phyloP scores from a whole-genome alignment of 768 basidiomycete species.

The Hemileccinum impolitum region DNA sequence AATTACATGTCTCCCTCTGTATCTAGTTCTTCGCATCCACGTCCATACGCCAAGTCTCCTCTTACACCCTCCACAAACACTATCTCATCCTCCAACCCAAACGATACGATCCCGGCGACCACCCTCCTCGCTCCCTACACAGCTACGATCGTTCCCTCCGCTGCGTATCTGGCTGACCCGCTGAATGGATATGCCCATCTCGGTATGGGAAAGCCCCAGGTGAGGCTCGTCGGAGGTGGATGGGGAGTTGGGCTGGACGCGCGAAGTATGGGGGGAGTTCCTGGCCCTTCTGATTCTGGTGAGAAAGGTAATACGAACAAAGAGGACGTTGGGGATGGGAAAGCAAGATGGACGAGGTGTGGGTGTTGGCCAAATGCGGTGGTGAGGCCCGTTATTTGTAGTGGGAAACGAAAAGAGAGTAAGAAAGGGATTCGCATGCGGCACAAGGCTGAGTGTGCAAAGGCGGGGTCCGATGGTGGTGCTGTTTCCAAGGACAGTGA shows the following conservation, averaged over 20 bases:
- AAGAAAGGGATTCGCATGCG: slow-evolving; percentile 17
- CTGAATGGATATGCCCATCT: slow-evolving; percentile 83
- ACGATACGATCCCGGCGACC: slow-evolving; percentile 49
- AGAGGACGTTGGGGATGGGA: slow-evolving; percentile 37
- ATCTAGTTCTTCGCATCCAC: slow-evolving; percentile 20
- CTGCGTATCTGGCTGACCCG: slow-evolving; percentile 71
- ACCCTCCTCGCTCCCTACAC: slow-evolving; percentile 61
- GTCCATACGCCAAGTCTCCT: slow-evolving; percentile 23
- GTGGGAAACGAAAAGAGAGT: slow-evolving; percentile 15
- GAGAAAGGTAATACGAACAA: slow-evolving; percentile 11
- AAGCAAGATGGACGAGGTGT: slow-evolving; percentile 54
- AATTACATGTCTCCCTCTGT: slow-evolving; percentile 17
- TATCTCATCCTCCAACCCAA: slow-evolving; percentile 45
- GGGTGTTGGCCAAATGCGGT: slow-evolving; percentile 54
- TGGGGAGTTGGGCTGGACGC: slow-evolving; percentile 79
- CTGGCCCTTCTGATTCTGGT: slow-evolving; percentile 20
- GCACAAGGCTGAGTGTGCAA: slow-evolving; percentile 18
- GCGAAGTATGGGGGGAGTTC: slow-evolving; percentile 56
- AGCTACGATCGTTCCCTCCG: slow-evolving; percentile 61
- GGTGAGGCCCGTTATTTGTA: slow-evolving; percentile 42
- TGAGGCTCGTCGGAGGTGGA: slow-evolving; percentile 75
- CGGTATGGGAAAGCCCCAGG: slow-evolving; percentile 81
- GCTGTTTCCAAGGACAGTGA: neutral
- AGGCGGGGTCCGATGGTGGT: slow-evolving; percentile 3
- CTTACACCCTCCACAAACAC: slow-evolving; percentile 35